These are phyloP conservation scores for Mycena vulgaris DNA, from an alignment of 768 basidiomycete genomes.

Conservation along the genomic window DNA sequence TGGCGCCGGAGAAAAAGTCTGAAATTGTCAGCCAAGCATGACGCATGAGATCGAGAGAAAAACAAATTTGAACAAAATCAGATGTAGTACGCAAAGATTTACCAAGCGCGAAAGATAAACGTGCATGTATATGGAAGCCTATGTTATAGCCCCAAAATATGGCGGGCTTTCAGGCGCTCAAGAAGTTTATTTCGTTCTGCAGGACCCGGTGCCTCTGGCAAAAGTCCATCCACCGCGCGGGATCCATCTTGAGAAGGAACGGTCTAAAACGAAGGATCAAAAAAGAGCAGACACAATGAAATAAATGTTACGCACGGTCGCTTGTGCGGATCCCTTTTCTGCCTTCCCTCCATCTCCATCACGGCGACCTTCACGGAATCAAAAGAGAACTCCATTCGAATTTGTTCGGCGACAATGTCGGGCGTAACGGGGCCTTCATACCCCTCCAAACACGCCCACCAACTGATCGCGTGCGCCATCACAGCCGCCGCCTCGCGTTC, in stretches of 20 bases:
- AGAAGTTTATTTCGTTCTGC: not conserved
- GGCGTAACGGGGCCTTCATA: not conserved
- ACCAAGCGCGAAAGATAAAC: no score
- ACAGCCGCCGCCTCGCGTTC: constrained; percentile 8
- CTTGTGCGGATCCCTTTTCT: not conserved
- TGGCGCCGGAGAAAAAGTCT: no score
- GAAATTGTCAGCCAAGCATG: no score
- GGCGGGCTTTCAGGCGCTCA: no score
- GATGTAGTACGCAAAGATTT: no score
- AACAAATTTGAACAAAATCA: no score
- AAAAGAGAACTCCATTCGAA: constrained; percentile 4
- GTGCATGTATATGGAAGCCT: no score
- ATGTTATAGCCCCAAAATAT: no score
- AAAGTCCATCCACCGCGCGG: not conserved
- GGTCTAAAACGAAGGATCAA: not conserved
- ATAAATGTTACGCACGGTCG: constrained; percentile 9
- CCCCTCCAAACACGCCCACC: not conserved
- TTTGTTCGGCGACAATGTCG: constrained; percentile 6
- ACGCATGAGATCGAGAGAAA: no score
- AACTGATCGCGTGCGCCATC: constrained; percentile 16
- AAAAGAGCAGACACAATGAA: not conserved
- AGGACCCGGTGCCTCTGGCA: not conserved
- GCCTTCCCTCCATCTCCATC: constrained; percentile 1
- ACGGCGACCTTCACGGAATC: not conserved
- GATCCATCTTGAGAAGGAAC: constrained; percentile 12